Conservation (phyloP, 345 rosid species). For the Moringa oleifera region DNA sequence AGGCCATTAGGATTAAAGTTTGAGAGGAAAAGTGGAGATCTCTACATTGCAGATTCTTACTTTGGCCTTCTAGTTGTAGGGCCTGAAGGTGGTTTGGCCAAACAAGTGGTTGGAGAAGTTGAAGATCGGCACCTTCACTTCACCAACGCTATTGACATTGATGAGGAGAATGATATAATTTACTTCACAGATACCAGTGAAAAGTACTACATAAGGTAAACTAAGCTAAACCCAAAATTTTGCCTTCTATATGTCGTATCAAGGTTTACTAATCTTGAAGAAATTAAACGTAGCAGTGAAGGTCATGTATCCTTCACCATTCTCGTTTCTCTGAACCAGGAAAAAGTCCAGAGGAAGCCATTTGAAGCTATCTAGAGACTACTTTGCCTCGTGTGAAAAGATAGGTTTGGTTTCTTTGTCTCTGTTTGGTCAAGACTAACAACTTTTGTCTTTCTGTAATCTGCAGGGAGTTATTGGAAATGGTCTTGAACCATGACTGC, state of each 20-base stretch:
- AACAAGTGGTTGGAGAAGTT: constrained; percentile 36
- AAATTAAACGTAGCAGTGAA: too few species aligned
- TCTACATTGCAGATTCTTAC: constrained; percentile 72
- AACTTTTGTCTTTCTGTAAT: not conserved
- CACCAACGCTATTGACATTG: constrained; percentile 72
- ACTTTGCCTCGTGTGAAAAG: too few species aligned
- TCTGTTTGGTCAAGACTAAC: too few species aligned
- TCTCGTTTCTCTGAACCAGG: too few species aligned
- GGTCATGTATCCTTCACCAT: too few species aligned
- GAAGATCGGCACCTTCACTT: constrained; percentile 48
- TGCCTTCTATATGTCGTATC: too few species aligned
- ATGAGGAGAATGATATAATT: constrained; percentile 44
- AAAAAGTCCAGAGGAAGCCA: too few species aligned
- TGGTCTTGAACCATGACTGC: constrained; percentile 41
- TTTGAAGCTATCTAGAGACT: too few species aligned
- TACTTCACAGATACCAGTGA: constrained; percentile 73
- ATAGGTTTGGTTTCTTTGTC: too few species aligned
- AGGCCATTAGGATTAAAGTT: constrained; percentile 73
- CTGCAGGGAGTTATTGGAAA: constrained; percentile 35
- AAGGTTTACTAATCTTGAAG: too few species aligned
- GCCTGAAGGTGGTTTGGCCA: constrained; percentile 58
- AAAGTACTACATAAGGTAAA: constrained; percentile 48
- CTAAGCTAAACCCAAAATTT: not conserved
- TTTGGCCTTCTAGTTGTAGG: constrained; percentile 62
- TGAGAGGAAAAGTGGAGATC: constrained; percentile 54